Percentiles rank a stretch among this genome's conserved stretches.
Evolutionary conservation across 306 rosid species (phyloP).

Genomic region (Argentina anserina): DNA sequence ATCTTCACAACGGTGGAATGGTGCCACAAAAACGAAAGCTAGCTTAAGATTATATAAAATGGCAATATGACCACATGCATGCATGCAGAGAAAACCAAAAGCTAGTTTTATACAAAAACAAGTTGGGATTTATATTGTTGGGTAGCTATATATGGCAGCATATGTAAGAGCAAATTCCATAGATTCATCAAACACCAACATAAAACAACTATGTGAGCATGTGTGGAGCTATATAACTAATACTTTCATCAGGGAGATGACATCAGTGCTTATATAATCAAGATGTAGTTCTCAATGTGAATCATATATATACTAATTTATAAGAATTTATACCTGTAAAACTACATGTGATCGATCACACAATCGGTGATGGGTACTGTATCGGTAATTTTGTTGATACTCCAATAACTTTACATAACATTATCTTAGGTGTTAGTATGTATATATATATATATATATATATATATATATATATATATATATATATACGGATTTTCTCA

Average conservation of each 20-base stretch:
- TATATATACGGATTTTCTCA: no score
- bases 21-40: constrained; percentile 1
- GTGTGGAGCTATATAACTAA: constrained; percentile 26
- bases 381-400: neutral
- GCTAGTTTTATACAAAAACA: constrained; percentile 2
- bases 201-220: constrained; percentile 32
- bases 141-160: constrained; percentile 7
- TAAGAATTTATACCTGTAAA: neutral
- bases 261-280: constrained; percentile 23
- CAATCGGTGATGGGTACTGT: no score
- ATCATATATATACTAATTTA: neutral
- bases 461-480: no score
- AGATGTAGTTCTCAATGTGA: neutral
- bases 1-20: neutral
- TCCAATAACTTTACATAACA: no score
- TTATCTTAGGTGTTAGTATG: neutral
- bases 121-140: constrained; percentile 9
- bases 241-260: constrained; percentile 30
- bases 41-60: constrained; percentile 4
- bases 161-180: constrained; percentile 26
- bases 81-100: constrained; percentile 19
- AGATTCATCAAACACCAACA: constrained; percentile 38
- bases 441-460: no score
- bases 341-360: neutral
- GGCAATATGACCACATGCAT: constrained; percentile 21